These are phyloP conservation scores for Deakozyma indianensis DNA, from an alignment of 805 yeast genomes.

Conservation along the genomic window DNA sequence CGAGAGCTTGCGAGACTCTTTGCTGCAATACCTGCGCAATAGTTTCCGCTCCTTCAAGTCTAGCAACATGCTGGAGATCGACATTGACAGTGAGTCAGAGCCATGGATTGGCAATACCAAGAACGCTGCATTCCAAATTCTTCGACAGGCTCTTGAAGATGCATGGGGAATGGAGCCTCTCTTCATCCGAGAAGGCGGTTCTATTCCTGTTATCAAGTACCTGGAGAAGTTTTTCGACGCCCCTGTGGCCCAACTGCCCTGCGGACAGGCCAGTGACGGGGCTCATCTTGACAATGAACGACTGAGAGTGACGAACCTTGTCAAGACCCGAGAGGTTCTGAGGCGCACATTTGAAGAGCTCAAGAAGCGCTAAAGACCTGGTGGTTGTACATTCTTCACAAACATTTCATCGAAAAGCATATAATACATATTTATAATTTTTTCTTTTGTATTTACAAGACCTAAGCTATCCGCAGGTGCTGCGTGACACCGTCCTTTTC, in stretches of 20 bases:
- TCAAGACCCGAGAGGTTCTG: conserved; percentile 52
- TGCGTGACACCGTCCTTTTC: not conserved
- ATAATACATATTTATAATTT: not conserved
- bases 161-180: conserved; percentile 79
- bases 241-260: conserved; percentile 89
- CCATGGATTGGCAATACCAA: conserved; percentile 90
- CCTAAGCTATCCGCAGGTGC: not conserved
- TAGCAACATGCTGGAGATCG: conserved; percentile 45
- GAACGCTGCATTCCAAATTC: conserved; percentile 56
- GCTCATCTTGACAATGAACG: conserved; percentile 89
- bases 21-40: conserved; percentile 32
- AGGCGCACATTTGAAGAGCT: conserved; percentile 10
- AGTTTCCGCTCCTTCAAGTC: conserved; percentile 39
- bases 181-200: conserved; percentile 90
- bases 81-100: conserved; percentile 73
- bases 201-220: conserved; percentile 80
- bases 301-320: conserved; percentile 60
- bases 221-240: conserved; percentile 72
- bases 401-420: not conserved
- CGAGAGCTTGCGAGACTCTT: conserved; percentile 35
- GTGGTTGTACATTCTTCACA: not conserved
- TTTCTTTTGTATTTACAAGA: too few species aligned
- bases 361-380: not conserved
- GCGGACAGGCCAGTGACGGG: conserved; percentile 90
- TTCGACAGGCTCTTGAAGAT: conserved; percentile 42